Evolutionary conservation across 768 basidiomycete genomes (phyloP), one percentile per base, ranked within the genome.

Genomic region (Psilocybe azurescens): DNA sequence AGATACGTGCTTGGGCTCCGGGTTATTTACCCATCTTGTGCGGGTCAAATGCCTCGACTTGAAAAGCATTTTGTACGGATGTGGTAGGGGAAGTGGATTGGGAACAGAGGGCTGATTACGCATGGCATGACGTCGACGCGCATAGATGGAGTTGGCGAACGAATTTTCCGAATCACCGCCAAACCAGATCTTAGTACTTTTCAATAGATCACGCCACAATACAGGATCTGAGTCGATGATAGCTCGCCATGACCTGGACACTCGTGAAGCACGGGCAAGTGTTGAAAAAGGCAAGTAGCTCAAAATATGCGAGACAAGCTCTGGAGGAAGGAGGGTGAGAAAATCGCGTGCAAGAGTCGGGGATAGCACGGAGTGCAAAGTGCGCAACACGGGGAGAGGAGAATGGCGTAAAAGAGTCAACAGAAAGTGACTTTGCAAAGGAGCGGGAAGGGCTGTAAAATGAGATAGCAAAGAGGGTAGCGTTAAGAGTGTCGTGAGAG

Each of bases 281-380:
- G 92, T 87, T 3, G 88, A 81, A 66, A 90, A 91, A 3, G 94
- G 90, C 36, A 98, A 88, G 73, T 84, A 94, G 67, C 89, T 89
- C 64, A 99, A 85, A 64, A 98, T 85, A 65, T 93, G 90, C 1
- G 95, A 92, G 54, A 94, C 90, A 39, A 99, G 87, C 70, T 99
- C 97, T 36, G 93, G 89, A 4, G 97, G 97, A 9, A 98, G 86
- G 41, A 94, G 85, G 2, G 91, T 89, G 66, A 99, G 84, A 74
- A 98, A 99, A 76, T 99, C 97, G 67, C 96, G 91, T 20, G 95
- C 94, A 30, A 99, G 81, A 2, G 94, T 95, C 28, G 92, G 94
- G 0, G 91, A 89, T 67, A 98, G 82, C 68, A 99, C 91, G 38
- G 90, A 89, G 70, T 96, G 90, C 14, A 99, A 77, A 1, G 91